These are phyloP conservation scores for Boletus patriciae DNA, from an alignment of 768 basidiomycete species.

Conservation along the genomic window DNA sequence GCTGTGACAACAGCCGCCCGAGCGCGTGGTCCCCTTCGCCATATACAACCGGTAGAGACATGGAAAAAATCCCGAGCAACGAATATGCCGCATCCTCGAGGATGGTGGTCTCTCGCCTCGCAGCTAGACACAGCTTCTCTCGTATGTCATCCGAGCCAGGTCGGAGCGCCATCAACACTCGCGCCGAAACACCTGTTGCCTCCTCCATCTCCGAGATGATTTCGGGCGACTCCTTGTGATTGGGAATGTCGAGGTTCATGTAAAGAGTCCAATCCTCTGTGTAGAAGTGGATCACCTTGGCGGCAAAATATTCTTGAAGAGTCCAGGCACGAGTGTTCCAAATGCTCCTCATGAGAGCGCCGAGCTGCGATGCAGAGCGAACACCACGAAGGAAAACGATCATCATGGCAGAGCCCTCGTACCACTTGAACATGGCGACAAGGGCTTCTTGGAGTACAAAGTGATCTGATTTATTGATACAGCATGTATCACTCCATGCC, in stretches of 20 bases:
- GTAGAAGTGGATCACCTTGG: slow-evolving; percentile 8
- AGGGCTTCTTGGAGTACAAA: slow-evolving; percentile 4
- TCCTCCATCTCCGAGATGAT: slow-evolving; percentile 8
- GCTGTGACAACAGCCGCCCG: slow-evolving; percentile 4
- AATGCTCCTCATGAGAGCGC: not conserved
- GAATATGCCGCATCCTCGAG: not conserved
- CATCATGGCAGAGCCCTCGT: not conserved
- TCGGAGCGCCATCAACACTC: not conserved
- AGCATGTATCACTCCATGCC: slow-evolving; percentile 12
- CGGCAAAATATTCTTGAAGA: slow-evolving; percentile 6
- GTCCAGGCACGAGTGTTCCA: slow-evolving; percentile 11
- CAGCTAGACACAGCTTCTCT: not conserved
- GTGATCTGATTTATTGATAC: slow-evolving; percentile 4
- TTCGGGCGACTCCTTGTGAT: slow-evolving; percentile 6
- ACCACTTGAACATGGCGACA: slow-evolving; percentile 11
- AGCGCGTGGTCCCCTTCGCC: slow-evolving; percentile 6
- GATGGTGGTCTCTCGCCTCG: not conserved
- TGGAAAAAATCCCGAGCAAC: not conserved
- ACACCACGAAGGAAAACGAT: slow-evolving; percentile 6
- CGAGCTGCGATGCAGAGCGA: not conserved
- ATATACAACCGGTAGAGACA: not conserved
- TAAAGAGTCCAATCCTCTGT: not conserved
- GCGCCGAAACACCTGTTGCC: not conserved
- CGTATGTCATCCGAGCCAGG: not conserved
- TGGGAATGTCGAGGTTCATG: not conserved